Percentiles rank a stretch among this genome's conserved stretches.
These are phyloP conservation scores for Yarrowia deformans DNA, from an alignment of 805 yeast genomes.

Conservation along the genomic window DNA sequence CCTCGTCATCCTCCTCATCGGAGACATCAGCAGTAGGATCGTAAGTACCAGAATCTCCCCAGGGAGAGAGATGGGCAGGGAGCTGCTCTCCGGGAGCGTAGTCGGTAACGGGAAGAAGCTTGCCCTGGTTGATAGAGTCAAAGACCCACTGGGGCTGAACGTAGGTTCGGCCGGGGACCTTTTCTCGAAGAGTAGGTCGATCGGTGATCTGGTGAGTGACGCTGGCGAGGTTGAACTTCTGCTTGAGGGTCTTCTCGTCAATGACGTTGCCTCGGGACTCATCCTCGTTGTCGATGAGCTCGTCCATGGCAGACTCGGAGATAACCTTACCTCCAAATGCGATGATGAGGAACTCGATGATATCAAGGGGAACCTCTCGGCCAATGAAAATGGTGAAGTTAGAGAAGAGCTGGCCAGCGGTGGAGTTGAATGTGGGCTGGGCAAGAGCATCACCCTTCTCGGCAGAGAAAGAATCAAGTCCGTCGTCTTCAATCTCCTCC, in stretches of 20 bases:
- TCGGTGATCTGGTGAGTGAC: conserved; percentile 95
- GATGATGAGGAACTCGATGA: conserved; percentile 83
- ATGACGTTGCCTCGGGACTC: conserved; percentile 54
- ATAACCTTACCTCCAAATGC: conserved; percentile 86
- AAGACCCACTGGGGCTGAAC: conserved; percentile 98
- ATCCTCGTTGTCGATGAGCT: conserved; percentile 59
- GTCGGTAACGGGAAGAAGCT: conserved; percentile 74
- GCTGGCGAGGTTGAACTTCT: conserved; percentile 61
- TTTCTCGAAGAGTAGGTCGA: conserved; percentile 79
- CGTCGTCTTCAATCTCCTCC: conserved; percentile 51
- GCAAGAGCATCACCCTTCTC: conserved; percentile 61
- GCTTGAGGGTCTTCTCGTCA: conserved; percentile 47
- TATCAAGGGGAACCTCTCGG: conserved; percentile 93
- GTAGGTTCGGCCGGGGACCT: conserved; percentile 90
- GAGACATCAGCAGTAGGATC: conserved; percentile 73
- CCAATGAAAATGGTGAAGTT: conserved; percentile 85
- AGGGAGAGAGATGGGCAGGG: conserved; percentile 97
- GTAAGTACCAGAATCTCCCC: conserved; percentile 96
- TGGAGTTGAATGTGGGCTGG: conserved; percentile 60
- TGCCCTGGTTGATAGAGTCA: conserved; percentile 82
- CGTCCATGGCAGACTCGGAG: conserved; percentile 88
- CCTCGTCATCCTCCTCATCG: conserved; percentile 60
- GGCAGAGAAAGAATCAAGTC: conserved; percentile 71
- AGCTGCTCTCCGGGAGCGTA: conserved; percentile 94
- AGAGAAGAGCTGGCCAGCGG: conserved; percentile 64